A percentile compares a stretch with the other conserved stretches of the same genome.
These are phyloP conservation scores for Harringtonia lauricola DNA, from an alignment of 2,329 filamentous ascomycete genomes.

Conservation along the genomic window DNA sequence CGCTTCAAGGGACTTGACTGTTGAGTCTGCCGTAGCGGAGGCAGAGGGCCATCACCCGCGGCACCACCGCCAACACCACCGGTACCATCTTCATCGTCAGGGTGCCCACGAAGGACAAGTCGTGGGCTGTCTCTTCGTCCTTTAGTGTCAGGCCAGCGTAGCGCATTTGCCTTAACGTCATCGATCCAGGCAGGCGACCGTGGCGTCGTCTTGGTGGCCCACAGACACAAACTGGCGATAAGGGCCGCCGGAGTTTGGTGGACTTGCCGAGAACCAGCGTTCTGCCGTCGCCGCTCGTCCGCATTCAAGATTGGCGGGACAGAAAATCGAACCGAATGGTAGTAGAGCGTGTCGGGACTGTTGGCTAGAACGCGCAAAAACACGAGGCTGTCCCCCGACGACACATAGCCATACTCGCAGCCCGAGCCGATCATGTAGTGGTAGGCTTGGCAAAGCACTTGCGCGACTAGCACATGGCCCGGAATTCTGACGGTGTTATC, in stretches of 20 bases:
- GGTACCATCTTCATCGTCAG: neutral
- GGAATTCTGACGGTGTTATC: neutral
- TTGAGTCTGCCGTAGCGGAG: neutral
- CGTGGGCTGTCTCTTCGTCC: neutral
- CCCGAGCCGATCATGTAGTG: slow-evolving; percentile 8
- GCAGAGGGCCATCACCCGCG: neutral
- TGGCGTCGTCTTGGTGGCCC: neutral
- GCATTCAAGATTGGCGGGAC: neutral
- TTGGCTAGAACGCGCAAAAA: slow-evolving; percentile 2
- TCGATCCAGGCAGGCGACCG: slow-evolving; percentile 1
- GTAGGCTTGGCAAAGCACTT: slow-evolving; percentile 4
- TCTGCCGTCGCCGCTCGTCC: neutral
- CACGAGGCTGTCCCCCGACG: slow-evolving; percentile 6
- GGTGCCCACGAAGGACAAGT: neutral
- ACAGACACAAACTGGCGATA: slow-evolving; percentile 1
- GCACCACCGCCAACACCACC: neutral
- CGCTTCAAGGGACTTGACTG: neutral
- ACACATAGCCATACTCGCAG: slow-evolving; percentile 7
- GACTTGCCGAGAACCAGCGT: neutral
- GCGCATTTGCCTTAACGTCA: neutral
- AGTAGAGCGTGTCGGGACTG: neutral
- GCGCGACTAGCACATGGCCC: neutral
- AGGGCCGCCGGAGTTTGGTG: too few species aligned
- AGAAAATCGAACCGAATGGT: too few species aligned
- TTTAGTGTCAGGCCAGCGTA: neutral